phyloP scores from a whole-genome alignment of 345 rosid species.

The Eucalyptus erythrocorys region DNA sequence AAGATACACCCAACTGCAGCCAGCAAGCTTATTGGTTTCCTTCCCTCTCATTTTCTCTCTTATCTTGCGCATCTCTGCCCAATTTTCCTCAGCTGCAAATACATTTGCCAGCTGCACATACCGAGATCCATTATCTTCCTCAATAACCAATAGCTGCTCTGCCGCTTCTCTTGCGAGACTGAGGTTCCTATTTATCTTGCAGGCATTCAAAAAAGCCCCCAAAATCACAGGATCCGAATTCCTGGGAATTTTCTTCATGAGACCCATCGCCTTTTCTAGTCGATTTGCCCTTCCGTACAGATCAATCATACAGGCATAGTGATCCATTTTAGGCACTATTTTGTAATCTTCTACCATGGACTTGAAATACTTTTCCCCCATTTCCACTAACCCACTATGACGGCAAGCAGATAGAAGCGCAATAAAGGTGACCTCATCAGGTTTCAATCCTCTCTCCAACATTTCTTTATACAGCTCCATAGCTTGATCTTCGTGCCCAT shows the following conservation, averaged over 20 bases:
- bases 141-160: conserved; percentile 32
- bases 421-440: conserved; percentile 46
- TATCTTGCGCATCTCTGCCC: conserved; percentile 62
- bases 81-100: conserved; percentile 56
- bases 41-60: conserved; percentile 66
- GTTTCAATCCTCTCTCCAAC: conserved; percentile 34
- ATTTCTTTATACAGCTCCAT: conserved; percentile 44
- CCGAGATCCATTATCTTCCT: conserved; percentile 50
- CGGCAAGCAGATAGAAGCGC: conserved; percentile 77
- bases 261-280: conserved; percentile 39
- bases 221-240: conserved; percentile 36
- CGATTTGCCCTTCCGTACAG: conserved; percentile 65
- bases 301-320: conserved; percentile 78
- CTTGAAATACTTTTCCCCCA: conserved; percentile 48
- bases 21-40: conserved; percentile 43
- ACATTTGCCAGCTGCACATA: conserved; percentile 74
- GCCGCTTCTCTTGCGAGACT: conserved; percentile 53
- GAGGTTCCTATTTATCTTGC: conserved; percentile 41
- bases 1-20: conserved; percentile 64
- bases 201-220: conserved; percentile 70
- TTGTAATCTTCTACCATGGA: conserved; percentile 44
- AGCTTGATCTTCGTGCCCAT: conserved; percentile 39
- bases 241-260: conserved; percentile 35
- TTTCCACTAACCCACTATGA: conserved; percentile 49
- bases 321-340: conserved; percentile 48